A percentile compares a stretch with the other conserved stretches of the same genome.
Conservation (phyloP, 73 alveolate genomes). For the Paramecium bursaria region DNA sequence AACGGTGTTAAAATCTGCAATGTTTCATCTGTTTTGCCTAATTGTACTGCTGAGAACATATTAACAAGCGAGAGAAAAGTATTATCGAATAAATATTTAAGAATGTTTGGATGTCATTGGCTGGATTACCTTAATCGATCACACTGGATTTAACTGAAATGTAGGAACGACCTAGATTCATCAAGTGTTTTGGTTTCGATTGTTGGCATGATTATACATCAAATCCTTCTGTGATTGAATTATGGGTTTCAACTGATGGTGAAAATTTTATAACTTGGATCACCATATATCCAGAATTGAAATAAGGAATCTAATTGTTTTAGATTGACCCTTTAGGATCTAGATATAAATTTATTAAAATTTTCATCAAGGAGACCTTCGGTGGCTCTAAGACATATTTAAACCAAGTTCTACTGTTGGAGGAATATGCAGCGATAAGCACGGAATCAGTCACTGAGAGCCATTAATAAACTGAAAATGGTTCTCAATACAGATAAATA, state of each 20-base stretch:
- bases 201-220: slow-evolving; percentile 78
- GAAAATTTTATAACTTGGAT: slow-evolving; percentile 71
- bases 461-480: slow-evolving; percentile 40
- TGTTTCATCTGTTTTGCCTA: slow-evolving; percentile 20
- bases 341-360: slow-evolving; percentile 60
- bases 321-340: slow-evolving; percentile 71
- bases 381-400: slow-evolving; percentile 76
- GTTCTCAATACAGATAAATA: slow-evolving; percentile 6
- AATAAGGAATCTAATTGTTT: slow-evolving; percentile 70
- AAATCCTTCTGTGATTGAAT: slow-evolving; percentile 73
- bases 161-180: slow-evolving; percentile 63
- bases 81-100: neutral
- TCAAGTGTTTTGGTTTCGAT: slow-evolving; percentile 73
- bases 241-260: slow-evolving; percentile 64
- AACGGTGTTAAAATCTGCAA: slow-evolving; percentile 67
- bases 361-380: slow-evolving; percentile 71
- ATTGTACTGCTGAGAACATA: slow-evolving; percentile 59
- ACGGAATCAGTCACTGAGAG: slow-evolving; percentile 50
- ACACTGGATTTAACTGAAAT: slow-evolving; percentile 67
- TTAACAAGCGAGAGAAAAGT: slow-evolving; percentile 34
- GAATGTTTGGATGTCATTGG: slow-evolving; percentile 72
- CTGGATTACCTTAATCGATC: slow-evolving; percentile 70
- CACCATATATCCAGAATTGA: slow-evolving; percentile 67
- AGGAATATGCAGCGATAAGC: slow-evolving; percentile 57
- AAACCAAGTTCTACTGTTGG: slow-evolving; percentile 67